Base-by-base conservation (phyloP, 2,329 filamentous ascomycete genomes). In the Dactylellina leptospora region DNA sequence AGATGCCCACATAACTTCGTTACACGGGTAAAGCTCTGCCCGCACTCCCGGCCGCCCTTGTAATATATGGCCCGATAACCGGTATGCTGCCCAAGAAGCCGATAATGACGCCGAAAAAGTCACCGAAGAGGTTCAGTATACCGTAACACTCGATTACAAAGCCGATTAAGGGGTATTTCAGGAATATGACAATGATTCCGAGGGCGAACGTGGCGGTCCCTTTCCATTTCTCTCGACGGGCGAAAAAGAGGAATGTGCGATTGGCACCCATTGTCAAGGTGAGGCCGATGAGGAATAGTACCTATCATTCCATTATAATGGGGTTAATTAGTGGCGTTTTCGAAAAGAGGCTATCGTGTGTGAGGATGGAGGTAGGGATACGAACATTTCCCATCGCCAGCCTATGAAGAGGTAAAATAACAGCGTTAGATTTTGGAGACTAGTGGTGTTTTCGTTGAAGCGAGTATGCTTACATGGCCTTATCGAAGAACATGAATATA, bases 401-500 rank as follows among this genome's bases (percentile, higher is more conserved):
- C 87, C 91, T 95, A 75, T 40, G 13, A n/a, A 40, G 13, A n/a
- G 11, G 18, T 3, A 16, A 38, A 38, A 40, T n/a, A 40, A n/a
- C 4, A 40, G 36, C 36, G 11, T 40, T 40, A 40, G 36, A n/a
- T n/a, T n/a, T n/a, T 40, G 36, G 1, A 2, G 36, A 10, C 36
- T 40, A n/a, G 11, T 4, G 18, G 8, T 6, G 18, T 40, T 11
- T 3, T 40, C 36, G 38, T 38, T n/a, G 22, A 11, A 13, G 13
- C 18, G 27, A 18, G 13, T 22, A 28, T 59, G 42, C 88, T 78
- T 83, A 93, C 91, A 97, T 93, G 78, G 95, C 91, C 75, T 95
- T 88, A 82, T 99, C 95, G 83, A 99, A 99, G 83, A 99, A 97
- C 82, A 99, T 86, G 81, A 99, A 85, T 8, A 99, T 91, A 73